Evolutionary conservation across 176 grass and related monocot species (phyloP).

Genomic region (Stipa capillata): DNA sequence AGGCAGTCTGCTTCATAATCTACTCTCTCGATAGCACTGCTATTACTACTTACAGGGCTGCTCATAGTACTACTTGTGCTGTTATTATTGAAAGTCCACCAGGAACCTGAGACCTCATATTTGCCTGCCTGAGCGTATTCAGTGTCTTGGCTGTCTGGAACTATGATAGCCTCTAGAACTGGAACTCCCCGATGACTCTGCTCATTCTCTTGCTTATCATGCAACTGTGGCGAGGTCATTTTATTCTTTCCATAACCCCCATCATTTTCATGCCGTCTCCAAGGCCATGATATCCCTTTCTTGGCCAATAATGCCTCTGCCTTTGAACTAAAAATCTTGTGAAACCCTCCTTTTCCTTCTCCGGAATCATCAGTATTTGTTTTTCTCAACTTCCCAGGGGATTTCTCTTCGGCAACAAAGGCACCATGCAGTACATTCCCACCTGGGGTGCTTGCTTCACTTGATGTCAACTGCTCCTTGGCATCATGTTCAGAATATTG

Average conservation of each 20-base stretch:
- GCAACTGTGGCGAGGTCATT: slow-evolving; percentile 28
- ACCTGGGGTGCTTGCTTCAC: slow-evolving; percentile 39
- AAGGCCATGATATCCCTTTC: slow-evolving; percentile 71
- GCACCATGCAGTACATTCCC: slow-evolving; percentile 11
- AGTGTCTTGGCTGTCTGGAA: slow-evolving; percentile 31
- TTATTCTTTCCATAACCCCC: slow-evolving; percentile 33
- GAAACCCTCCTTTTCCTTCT: slow-evolving; percentile 50
- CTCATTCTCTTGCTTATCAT: slow-evolving; percentile 50
- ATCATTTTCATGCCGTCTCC: slow-evolving; percentile 60
- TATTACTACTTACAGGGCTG: slow-evolving; percentile 64
- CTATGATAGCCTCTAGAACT: slow-evolving; percentile 34
- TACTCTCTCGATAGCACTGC: slow-evolving; percentile 56
- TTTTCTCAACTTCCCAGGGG: slow-evolving; percentile 30
- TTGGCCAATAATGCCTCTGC: slow-evolving; percentile 59
- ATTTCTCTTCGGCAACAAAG: slow-evolving; percentile 25
- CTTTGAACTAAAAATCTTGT: slow-evolving; percentile 67
- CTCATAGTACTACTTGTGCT: slow-evolving; percentile 64
- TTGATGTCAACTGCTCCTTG: slow-evolving; percentile 43
- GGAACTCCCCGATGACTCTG: slow-evolving; percentile 13
- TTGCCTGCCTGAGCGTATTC: slow-evolving; percentile 31
- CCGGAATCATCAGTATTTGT: slow-evolving; percentile 47
- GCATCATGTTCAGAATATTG: slow-evolving; percentile 36
- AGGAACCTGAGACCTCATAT: slow-evolving; percentile 56
- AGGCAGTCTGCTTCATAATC: slow-evolving; percentile 88
- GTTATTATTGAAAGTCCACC: slow-evolving; percentile 77